A percentile compares a stretch with the other conserved stretches of the same genome.
Evolutionary conservation across 176 grass and related monocot species (phyloP).

Genomic region (Ampelocalamus luodianensis): DNA sequence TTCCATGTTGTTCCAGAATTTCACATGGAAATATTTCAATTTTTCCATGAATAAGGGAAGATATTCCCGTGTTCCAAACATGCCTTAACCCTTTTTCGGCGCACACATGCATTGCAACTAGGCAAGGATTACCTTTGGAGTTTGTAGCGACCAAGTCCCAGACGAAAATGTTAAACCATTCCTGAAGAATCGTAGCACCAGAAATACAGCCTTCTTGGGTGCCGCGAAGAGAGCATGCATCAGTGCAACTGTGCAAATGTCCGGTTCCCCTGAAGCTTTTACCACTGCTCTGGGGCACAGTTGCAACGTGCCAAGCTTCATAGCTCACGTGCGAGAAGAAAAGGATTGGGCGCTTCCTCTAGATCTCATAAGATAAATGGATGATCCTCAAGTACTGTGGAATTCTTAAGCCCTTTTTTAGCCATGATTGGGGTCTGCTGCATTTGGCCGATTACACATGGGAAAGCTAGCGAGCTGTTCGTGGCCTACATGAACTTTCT

Average conservation of each 20-base stretch:
- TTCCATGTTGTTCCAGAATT: too few relatives aligned
- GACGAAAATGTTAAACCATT: background rate
- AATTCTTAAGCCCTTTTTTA: too few relatives aligned
- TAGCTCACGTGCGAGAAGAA: background rate
- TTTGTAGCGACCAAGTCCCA: background rate
- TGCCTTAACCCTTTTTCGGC: too few relatives aligned
- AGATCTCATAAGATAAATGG: too few relatives aligned
- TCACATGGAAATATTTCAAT: too few relatives aligned
- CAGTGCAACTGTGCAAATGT: background rate
- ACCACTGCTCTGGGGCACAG: background rate
- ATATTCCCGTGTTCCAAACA: too few relatives aligned
- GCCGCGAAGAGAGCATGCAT: background rate
- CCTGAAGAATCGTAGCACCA: background rate
- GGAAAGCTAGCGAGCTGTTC: background rate
- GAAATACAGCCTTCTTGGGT: background rate
- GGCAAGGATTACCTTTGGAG: too few relatives aligned
- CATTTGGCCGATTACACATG: background rate
- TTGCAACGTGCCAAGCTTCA: background rate
- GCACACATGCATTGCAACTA: too few relatives aligned
- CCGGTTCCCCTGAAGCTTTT: background rate
- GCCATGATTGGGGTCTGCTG: too few relatives aligned
- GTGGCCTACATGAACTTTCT: background rate
- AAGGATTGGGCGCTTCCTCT: background rate
- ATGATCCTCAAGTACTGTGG: too few relatives aligned
- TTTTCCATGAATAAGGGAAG: too few relatives aligned